A percentile compares a stretch with the other conserved stretches of the same genome.
phyloP scores from a whole-genome alignment of 257 asterid genomes.

The Lycium barbarum region DNA sequence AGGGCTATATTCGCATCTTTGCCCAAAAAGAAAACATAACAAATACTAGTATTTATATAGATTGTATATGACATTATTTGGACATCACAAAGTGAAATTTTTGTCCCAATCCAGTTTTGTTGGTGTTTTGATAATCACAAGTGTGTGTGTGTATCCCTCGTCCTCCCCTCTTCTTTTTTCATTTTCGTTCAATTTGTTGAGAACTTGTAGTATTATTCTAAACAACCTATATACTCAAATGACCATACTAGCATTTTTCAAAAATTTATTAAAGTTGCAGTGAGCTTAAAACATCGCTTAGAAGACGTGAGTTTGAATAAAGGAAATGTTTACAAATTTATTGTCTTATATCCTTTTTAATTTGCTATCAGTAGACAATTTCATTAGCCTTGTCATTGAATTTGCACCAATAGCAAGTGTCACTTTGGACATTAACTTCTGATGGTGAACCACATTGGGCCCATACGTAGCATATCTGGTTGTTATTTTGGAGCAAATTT shows the following conservation, averaged over 20 bases:
- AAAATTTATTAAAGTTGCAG: no score
- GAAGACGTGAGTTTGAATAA: no score
- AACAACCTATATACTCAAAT: no score
- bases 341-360: no score
- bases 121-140: background rate
- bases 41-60: background rate
- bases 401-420: background rate
- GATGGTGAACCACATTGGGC: background rate
- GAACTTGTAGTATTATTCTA: no score
- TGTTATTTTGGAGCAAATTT: background rate
- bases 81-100: background rate
- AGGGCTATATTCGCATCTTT: no score
- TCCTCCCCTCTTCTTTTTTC: no score
- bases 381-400: background rate
- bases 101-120: background rate
- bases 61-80: background rate
- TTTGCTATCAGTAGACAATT: no score
- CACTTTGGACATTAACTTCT: background rate
- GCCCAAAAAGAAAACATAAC: background rate
- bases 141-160: background rate
- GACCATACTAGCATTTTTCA: no score
- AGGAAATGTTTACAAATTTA: no score
- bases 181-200: no score
- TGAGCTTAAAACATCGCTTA: no score
- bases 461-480: background rate